These are phyloP conservation scores for Diplodia seriata DNA, from an alignment of 2,329 filamentous ascomycete genomes.

Conservation along the genomic window DNA sequence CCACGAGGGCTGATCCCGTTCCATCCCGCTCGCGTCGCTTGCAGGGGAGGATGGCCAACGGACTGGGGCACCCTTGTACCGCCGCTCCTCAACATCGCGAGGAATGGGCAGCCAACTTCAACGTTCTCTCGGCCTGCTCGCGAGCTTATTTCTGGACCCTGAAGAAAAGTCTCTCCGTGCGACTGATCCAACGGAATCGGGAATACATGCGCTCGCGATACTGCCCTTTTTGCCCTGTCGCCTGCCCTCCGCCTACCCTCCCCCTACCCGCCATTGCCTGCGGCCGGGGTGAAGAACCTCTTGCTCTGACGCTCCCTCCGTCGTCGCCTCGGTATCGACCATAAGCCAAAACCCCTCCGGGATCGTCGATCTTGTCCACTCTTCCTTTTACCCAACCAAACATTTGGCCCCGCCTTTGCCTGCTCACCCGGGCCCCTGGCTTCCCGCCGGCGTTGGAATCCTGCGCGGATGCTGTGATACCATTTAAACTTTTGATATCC, in stretches of 20 bases:
- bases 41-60: constrained; percentile 5
- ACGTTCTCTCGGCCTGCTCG: background rate
- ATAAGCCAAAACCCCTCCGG: background rate
- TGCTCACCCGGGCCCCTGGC: constrained; percentile 8
- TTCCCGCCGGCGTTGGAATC: constrained; percentile 3
- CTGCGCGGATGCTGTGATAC: constrained; percentile 20
- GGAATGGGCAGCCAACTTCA: background rate
- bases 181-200: constrained; percentile 11
- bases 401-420: background rate
- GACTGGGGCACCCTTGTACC: background rate
- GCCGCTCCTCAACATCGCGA: constrained; percentile 18
- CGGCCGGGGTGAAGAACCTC: too few species aligned
- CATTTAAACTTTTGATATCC: constrained; percentile 5
- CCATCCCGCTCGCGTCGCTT: constrained; percentile 3
- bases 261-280: too few species aligned
- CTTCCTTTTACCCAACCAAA: constrained; percentile 4
- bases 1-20: constrained; percentile 17
- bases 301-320: too few species aligned
- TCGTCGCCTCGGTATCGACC: background rate
- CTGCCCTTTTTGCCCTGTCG: too few species aligned
- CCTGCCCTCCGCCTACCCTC: too few species aligned
- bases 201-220: too few species aligned
- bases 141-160: constrained; percentile 26
- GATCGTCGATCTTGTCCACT: constrained; percentile 14
- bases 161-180: constrained; percentile 5